Evolutionary conservation across 1,139 yeast genomes (phyloP).

Genomic region (Diutina rugosa): DNA sequence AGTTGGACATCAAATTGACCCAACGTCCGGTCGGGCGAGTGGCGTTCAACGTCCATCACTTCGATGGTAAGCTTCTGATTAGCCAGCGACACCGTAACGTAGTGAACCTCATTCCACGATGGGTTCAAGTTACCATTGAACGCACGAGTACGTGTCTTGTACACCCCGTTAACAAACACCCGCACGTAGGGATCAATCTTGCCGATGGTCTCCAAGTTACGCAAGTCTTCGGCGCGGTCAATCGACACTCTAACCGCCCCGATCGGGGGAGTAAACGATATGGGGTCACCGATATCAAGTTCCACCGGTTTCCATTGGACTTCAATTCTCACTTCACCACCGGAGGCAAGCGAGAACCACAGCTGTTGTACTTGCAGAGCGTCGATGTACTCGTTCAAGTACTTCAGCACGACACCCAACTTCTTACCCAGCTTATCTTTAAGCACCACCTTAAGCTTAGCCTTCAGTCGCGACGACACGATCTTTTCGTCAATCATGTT

Average conservation of each 20-base stretch:
- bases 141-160: constrained; percentile 68
- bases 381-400: constrained; percentile 61
- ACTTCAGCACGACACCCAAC: constrained; percentile 49
- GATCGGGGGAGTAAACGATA: constrained; percentile 78
- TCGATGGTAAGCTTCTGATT: constrained; percentile 75
- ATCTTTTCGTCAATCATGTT: constrained; percentile 56
- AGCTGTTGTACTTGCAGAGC: constrained; percentile 65
- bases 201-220: constrained; percentile 80
- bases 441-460: constrained; percentile 53
- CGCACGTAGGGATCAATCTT: constrained; percentile 88
- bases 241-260: constrained; percentile 77
- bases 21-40: constrained; percentile 68
- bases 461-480: constrained; percentile 57
- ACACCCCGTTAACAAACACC: constrained; percentile 63
- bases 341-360: constrained; percentile 56
- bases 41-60: constrained; percentile 80
- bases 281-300: constrained; percentile 36
- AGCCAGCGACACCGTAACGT: constrained; percentile 68
- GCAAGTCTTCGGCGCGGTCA: constrained; percentile 57
- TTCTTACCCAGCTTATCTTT: constrained; percentile 30
- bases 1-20: constrained; percentile 70
- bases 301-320: constrained; percentile 84
- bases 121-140: constrained; percentile 62
- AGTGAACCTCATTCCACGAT: constrained; percentile 73
- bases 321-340: constrained; percentile 62